Percentiles rank a stretch among this genome's conserved stretches.
phyloP scores from a whole-genome alignment of 2,329 filamentous ascomycete genomes.

The Talaromyces pinophilus region DNA sequence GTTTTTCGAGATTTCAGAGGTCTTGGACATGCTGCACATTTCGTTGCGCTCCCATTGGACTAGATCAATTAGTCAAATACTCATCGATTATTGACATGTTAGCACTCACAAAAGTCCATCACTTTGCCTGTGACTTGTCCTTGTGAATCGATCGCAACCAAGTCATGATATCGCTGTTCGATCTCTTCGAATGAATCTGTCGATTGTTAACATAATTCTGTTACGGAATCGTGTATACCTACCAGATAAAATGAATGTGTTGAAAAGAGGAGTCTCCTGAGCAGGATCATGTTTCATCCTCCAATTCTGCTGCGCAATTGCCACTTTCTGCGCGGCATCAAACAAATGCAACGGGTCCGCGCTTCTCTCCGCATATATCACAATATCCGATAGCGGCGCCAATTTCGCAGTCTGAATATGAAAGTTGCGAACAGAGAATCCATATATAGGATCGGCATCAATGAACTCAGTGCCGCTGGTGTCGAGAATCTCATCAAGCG shows the following conservation, averaged over 20 bases:
- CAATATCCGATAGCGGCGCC: conserved; percentile 84
- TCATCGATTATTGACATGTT: neutral
- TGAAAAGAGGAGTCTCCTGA: conserved; percentile 65
- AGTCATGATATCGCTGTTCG: conserved; percentile 66
- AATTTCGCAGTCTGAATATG: conserved; percentile 92
- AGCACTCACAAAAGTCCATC: conserved; percentile 72
- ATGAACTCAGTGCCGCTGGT: conserved; percentile 64
- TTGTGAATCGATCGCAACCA: conserved; percentile 73
- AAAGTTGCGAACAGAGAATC: conserved; percentile 95
- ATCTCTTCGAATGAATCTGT: conserved; percentile 67
- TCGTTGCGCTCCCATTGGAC: conserved; percentile 82
- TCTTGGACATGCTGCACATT: conserved; percentile 90
- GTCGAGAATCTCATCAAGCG: conserved; percentile 75
- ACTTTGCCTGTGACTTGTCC: conserved; percentile 74
- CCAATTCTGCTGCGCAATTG: conserved; percentile 75
- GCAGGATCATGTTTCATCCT: conserved; percentile 63
- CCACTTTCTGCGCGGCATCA: conserved; percentile 64
- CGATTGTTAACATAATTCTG: conserved; percentile 33
- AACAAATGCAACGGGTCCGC: conserved; percentile 62
- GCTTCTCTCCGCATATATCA: conserved; percentile 80
- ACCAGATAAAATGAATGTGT: conserved; percentile 77
- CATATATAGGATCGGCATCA: conserved; percentile 81
- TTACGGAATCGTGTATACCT: conserved; percentile 30
- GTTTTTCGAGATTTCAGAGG: conserved; percentile 84
- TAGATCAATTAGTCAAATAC: conserved; percentile 28